A percentile compares a stretch with the other conserved stretches of the same genome.
Conservation (phyloP, 768 basidiomycete genomes). For the Macrolepiota albuminosa region DNA sequence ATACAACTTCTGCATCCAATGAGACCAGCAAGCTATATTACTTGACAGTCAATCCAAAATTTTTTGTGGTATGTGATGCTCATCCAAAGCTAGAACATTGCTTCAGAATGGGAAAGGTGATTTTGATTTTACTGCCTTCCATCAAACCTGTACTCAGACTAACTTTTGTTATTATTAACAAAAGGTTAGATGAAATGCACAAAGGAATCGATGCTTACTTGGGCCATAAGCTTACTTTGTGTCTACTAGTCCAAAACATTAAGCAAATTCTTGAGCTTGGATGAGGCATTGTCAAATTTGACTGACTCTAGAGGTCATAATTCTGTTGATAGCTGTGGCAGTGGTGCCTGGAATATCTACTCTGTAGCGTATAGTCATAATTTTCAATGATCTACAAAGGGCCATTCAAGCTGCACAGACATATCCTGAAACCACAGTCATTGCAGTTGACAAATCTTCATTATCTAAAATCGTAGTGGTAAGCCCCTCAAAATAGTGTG, state of each 20-base stretch:
- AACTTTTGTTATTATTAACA: neutral
- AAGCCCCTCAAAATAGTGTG: neutral
- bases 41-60: neutral
- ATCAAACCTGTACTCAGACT: no score
- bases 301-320: neutral
- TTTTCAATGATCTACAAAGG: neutral
- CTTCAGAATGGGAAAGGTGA: slow-evolving; percentile 1
- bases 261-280: neutral
- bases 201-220: neutral
- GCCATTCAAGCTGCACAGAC: slow-evolving; percentile 3
- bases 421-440: slow-evolving; percentile 2
- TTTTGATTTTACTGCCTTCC: neutral
- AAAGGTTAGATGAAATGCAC: slow-evolving; percentile 1
- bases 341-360: neutral
- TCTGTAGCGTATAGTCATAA: no score
- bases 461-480: neutral
- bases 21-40: neutral
- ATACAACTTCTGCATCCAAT: neutral
- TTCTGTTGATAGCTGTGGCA: neutral
- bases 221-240: neutral
- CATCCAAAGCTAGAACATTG: neutral
- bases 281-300: neutral
- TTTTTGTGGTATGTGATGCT: neutral
- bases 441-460: neutral
- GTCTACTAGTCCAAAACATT: neutral